phyloP scores from a whole-genome alignment of 2,329 filamentous ascomycete species.

The Emergomyces africanus region DNA sequence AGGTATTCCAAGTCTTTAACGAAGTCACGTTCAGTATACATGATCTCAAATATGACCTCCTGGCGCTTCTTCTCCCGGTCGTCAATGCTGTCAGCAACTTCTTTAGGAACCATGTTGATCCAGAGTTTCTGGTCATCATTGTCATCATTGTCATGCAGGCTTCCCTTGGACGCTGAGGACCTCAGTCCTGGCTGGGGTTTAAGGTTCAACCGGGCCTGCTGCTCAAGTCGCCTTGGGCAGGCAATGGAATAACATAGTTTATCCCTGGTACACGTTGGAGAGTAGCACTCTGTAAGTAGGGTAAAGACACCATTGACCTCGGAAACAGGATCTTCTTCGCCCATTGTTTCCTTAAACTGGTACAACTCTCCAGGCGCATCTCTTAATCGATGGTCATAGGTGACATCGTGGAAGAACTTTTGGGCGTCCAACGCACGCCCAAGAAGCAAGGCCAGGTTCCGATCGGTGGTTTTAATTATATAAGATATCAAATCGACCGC shows the following conservation, averaged over 20 bases:
- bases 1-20: constrained; percentile 98
- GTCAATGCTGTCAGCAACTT: constrained; percentile 76
- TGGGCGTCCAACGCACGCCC: constrained; percentile 90
- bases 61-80: constrained; percentile 95
- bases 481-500: constrained; percentile 91
- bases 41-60: constrained; percentile 94
- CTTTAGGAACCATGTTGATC: constrained; percentile 97
- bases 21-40: constrained; percentile 97
- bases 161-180: constrained; percentile 54
- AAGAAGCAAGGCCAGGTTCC: constrained; percentile 81
- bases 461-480: constrained; percentile 93
- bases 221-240: constrained; percentile 82
- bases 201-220: constrained; percentile 86
- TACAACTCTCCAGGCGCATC: constrained; percentile 94
- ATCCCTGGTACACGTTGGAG: constrained; percentile 89
- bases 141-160: constrained; percentile 74
- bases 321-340: constrained; percentile 55
- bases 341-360: constrained; percentile 86
- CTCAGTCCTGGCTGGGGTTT: constrained; percentile 84
- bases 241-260: constrained; percentile 97
- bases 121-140: constrained; percentile 95
- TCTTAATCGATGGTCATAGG: constrained; percentile 87
- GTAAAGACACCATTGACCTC: constrained; percentile 95
- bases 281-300: constrained; percentile 92
- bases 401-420: constrained; percentile 98